Percentiles rank a stretch among this genome's conserved stretches.
Conservation (phyloP, 495 filamentous ascomycete species). For the Hyphodiscus hymeniophilus region DNA sequence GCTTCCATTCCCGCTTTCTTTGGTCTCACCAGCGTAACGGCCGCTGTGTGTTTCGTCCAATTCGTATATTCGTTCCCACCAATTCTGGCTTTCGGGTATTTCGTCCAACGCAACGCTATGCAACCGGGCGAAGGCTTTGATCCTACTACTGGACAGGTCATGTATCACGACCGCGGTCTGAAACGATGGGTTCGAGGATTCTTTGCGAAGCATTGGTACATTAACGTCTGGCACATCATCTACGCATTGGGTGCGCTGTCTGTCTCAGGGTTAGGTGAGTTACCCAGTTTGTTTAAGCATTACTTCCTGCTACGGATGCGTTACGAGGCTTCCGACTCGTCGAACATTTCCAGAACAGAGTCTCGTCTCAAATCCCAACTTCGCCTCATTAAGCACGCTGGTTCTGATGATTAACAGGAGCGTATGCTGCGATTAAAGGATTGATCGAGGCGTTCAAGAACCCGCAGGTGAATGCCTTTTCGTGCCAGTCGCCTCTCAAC, state of each 20-base stretch:
- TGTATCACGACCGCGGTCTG: constrained; percentile 24
- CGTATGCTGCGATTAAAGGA: constrained; percentile 3
- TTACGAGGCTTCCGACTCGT: no score
- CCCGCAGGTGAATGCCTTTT: not conserved
- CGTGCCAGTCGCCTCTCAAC: not conserved
- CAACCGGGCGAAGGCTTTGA: constrained; percentile 36
- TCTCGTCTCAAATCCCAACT: no score
- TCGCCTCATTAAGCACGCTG: no score
- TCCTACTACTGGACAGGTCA: constrained; percentile 30
- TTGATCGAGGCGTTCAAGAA: constrained; percentile 8
- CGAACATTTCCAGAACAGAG: no score
- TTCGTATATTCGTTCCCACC: constrained; percentile 17
- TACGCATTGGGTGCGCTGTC: constrained; percentile 6
- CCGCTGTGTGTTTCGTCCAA: constrained; percentile 31
- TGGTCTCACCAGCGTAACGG: constrained; percentile 33
- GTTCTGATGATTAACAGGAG: no score
- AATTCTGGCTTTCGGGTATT: constrained; percentile 32
- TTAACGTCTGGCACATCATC: constrained; percentile 5
- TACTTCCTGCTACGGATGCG: no score
- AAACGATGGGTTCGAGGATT: constrained; percentile 36
- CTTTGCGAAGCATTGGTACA: not conserved
- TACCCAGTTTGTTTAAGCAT: no score
- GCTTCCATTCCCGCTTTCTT: constrained; percentile 41
- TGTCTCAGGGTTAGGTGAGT: constrained; percentile 4
- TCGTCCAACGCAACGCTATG: constrained; percentile 34